Evolutionary conservation across 805 yeast species (phyloP), one percentile per base, ranked within the genome.

Genomic region (Wickerhamiella lipophila): DNA sequence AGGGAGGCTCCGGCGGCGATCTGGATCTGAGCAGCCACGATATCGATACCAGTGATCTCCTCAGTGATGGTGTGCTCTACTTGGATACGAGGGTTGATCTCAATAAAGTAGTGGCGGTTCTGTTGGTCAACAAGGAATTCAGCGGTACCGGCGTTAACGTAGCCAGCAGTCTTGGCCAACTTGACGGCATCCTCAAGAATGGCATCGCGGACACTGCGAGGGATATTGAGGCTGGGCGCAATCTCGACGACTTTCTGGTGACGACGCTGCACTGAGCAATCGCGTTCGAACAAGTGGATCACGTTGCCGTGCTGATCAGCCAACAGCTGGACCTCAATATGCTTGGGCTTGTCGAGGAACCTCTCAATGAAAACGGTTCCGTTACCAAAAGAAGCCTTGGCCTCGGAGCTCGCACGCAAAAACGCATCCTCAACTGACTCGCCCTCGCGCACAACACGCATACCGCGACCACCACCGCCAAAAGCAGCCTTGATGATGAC

Each of bases 391-490:
- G 98, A 80, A 35, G 96, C 77, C 60, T 78, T 74, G 52, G 97
- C 97, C 72, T 89, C 98, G 41, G 95, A 83, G 26, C 82, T 78
- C 30, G 97, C 97, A 69, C 98, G 81, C 60, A 74, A 69, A 71
- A 92, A 89, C 32, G 97, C 96, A 64, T 89, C 96, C 42, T 64
- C 81, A 52, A 89, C 77, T 65, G 81, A 85, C 59, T 92, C 98
- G 60, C 96, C 96, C 68, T 89, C 96, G 62, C 94, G 75, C 41
- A 89, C 98, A 46, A 89, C 98, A 71, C 98, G 81, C 97, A 89
- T 92, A 76, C 98, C 98, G 70, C 97, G 80, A 64, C 98, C 98
- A 74, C 98, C 98, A 70, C 98, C 98, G 66, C 98, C 98, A 63
- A 83, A 92, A 34, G 98, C 98, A 42, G 98, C 98, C 70, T 89